A percentile compares a stretch with the other conserved stretches of the same genome.
phyloP scores from a whole-genome alignment of 176 grass and related monocot genomes.

The Canna indica region DNA sequence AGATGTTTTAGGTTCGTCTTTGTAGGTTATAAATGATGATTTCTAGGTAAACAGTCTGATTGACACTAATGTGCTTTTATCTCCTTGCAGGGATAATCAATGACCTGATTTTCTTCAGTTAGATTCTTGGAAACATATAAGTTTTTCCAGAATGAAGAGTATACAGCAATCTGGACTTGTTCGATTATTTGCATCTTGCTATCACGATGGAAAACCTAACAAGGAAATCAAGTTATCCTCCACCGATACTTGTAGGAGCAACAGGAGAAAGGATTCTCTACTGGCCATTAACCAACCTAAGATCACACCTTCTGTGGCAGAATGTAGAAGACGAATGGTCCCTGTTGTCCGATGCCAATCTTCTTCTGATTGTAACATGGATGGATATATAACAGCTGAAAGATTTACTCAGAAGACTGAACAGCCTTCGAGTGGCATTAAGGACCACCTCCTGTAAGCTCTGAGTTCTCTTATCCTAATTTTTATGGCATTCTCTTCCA shows the following conservation, averaged over 20 bases:
- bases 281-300: not conserved
- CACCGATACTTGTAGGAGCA: not conserved
- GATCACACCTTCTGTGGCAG: conserved; percentile 2
- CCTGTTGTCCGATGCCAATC: conserved; percentile 26
- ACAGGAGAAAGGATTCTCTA: not conserved
- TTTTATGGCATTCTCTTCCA: not conserved
- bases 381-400: conserved; percentile 16
- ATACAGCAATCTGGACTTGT: conserved; percentile 14
- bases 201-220: not conserved
- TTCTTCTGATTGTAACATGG: conserved; percentile 29
- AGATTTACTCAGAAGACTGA: conserved; percentile 24
- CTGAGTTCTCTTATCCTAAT: conserved; percentile 13
- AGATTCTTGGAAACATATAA: not conserved
- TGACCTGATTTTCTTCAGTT: not conserved
- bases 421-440: conserved; percentile 13
- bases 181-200: not conserved
- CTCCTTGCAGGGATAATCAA: not conserved
- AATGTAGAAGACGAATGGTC: conserved; percentile 23
- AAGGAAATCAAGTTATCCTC: conserved; percentile 15
- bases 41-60: not conserved
- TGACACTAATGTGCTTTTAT: not conserved
- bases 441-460: conserved; percentile 28
- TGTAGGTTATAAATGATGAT: not conserved
- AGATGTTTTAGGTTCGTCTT: not conserved
- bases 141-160: conserved; percentile 17